Evolutionary conservation across 176 grass and related monocot genomes (phyloP).

Genomic region (Hyparrhenia diplandra): DNA sequence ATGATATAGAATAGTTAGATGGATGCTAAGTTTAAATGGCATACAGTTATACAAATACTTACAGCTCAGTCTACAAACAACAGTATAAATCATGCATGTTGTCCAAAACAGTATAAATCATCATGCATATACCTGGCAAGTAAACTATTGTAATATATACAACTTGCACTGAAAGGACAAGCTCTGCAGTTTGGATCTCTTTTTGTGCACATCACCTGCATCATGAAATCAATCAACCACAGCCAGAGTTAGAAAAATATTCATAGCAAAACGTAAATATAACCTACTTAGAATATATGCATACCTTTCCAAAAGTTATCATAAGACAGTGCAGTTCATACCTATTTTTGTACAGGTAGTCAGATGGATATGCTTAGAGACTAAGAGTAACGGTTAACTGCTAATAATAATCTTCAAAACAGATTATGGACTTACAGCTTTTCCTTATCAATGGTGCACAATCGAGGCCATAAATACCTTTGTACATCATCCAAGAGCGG

Average conservation of each 20-base stretch:
- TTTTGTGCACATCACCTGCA: conserved; percentile 52
- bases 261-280: background rate
- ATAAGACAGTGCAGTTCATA: conserved; percentile 52
- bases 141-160: conserved; percentile 44
- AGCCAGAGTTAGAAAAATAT: background rate
- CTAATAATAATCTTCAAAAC: background rate
- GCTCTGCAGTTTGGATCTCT: conserved; percentile 46
- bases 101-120: no score
- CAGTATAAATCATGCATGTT: conserved; percentile 11
- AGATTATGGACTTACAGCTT: conserved; percentile 39
- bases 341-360: conserved; percentile 39
- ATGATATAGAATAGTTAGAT: background rate
- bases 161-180: conserved; percentile 41
- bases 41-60: background rate
- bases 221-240: conserved; percentile 16
- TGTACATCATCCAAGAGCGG: conserved; percentile 53
- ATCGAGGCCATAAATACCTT: conserved; percentile 49
- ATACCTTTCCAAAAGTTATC: conserved; percentile 70
- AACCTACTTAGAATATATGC: background rate
- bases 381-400: background rate
- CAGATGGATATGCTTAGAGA: conserved; percentile 22
- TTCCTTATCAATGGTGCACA: conserved; percentile 48
- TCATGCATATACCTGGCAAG: conserved; percentile 41
- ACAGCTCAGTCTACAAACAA: background rate
- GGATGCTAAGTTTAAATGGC: background rate